Evolutionary conservation across 2,329 filamentous ascomycete genomes (phyloP), one percentile per base, ranked within the genome.

Genomic region (Stagonosporopsis vannaccii): DNA sequence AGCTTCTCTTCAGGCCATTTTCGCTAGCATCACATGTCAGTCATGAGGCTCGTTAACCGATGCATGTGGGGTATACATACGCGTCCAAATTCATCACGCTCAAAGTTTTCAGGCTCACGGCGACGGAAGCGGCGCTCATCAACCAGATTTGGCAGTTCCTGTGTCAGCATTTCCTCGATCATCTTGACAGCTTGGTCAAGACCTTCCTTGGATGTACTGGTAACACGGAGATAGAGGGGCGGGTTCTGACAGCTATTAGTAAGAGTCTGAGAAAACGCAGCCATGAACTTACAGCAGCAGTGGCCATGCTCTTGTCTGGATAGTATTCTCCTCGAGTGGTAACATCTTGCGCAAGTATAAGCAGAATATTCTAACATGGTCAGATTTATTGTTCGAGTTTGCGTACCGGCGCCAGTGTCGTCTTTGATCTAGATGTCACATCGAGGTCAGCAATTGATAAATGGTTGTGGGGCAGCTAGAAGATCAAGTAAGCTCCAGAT

Each of bases 1-100:
- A 99, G 96, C 69, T 90, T 92, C 79, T 97, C 92, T 73, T 98
- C 95, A 1, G 95, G 94, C 95, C 95, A 99, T 91, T 98, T 99
- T 66, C 93, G 92, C 92, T 96, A 65, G 28, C 20, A 37, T 23
- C 12, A 5, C 6, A 42, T 45, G 61, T 78, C 55, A 77, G 70
- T 54, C 52, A 47, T 40, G 17, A 22, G 15, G 49, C 42, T 22
- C 20, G 40, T 13, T 41, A n/a, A 17, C 15, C 26, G 0, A 11
- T 15, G 25, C n/a, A n/a, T 32, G 17, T 30, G 35, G 1, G 22
- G 7, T 22, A 17, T 2, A 51, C 83, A 72, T 86, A 96, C 92
- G 71, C 94, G 87, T 64, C 93, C 94, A 75, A 89, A 92, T 73
- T 97, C 92, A 71, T 97, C 94, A 56, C 92, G 87, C 77, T 98